These are phyloP conservation scores for Clonostachys rosea DNA, from an alignment of 2,329 filamentous ascomycete species.

Conservation along the genomic window DNA sequence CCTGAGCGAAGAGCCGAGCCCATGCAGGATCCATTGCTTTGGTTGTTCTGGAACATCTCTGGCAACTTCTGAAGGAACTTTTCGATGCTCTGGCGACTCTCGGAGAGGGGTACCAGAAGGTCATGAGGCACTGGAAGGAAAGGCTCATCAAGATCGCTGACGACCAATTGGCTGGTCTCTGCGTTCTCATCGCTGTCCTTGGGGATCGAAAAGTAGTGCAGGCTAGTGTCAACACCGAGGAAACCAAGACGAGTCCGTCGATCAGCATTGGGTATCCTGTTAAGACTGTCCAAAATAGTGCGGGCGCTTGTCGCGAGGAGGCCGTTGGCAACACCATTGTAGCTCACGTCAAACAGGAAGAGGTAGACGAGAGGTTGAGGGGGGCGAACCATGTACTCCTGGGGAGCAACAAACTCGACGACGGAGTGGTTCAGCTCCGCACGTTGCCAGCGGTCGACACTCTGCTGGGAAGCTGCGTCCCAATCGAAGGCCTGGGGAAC, in stretches of 20 bases:
- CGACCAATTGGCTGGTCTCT: constrained; percentile 87
- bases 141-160: constrained; percentile 92
- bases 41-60: constrained; percentile 94
- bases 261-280: constrained; percentile 97
- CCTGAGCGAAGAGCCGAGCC: constrained; percentile 88
- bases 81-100: constrained; percentile 88
- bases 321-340: constrained; percentile 82
- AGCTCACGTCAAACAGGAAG: constrained; percentile 94
- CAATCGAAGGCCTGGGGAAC: constrained; percentile 99
- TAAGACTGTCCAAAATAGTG: constrained; percentile 91
- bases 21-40: constrained; percentile 88
- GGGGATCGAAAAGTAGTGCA: constrained; percentile 95
- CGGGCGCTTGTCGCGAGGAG: constrained; percentile 88
- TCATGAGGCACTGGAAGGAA: constrained; percentile 93
- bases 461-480: constrained; percentile 89
- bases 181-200: constrained; percentile 80
- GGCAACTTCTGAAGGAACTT: constrained; percentile 87
- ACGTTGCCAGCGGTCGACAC: constrained; percentile 86
- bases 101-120: constrained; percentile 81
- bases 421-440: constrained; percentile 94
- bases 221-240: constrained; percentile 87
- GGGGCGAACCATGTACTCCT: constrained; percentile 98
- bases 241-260: constrained; percentile 89
- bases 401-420: constrained; percentile 94
- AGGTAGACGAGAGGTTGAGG: constrained; percentile 94